Base-by-base conservation (phyloP, 345 rosid species). In the Luvunga scandens region DNA sequence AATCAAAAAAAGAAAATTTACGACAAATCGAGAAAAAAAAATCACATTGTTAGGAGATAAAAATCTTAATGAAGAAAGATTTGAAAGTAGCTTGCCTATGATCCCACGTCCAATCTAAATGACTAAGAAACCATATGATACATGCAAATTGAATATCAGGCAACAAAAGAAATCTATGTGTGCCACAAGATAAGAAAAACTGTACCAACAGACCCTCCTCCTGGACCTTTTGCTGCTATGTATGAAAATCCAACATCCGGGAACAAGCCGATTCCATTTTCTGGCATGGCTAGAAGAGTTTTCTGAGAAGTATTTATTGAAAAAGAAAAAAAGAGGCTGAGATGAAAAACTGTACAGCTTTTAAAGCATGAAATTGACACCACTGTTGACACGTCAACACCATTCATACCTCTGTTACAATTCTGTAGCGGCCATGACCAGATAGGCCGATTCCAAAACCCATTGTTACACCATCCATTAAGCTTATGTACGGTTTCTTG, bases 401-500 rank as follows among this genome's bases (percentile, higher is more conserved):
- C 31, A 68, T 60, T 9, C 36, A 31, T 64, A 95, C 99, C 94
- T 95, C 99, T 63, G 99, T 95, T 64, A 95, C 82, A 78, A 95
- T 90, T 42, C 93, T 88, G 82, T 90, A 92, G 82, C 86, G 84
- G n/a, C 98, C 99, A 88, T 95, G 98, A 73, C 97, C 97, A 72
- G 98, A 93, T 63, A 95, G 86, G 76, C 99, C 98, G 83, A 95
- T 56, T 59, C 99, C 98, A 87, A 92, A 95, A 31, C 99, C 98
- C 98, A 93, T 95, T 27, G 98, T 92, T 75, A 93, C 80, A 74
- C 99, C 98, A 88, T 95, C 98, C 99, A 95, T 95, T 66, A 95
- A 80, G 66, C 93, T 88, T 78, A 93, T 85, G 68, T 93, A 93
- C 71, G 99, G 98, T 79, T 95, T 95, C 83, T 86, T 87, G 87